Base-by-base conservation (phyloP, 1,284 basidiomycete genomes). In the Cutaneotrichosporon mucoides region DNA sequence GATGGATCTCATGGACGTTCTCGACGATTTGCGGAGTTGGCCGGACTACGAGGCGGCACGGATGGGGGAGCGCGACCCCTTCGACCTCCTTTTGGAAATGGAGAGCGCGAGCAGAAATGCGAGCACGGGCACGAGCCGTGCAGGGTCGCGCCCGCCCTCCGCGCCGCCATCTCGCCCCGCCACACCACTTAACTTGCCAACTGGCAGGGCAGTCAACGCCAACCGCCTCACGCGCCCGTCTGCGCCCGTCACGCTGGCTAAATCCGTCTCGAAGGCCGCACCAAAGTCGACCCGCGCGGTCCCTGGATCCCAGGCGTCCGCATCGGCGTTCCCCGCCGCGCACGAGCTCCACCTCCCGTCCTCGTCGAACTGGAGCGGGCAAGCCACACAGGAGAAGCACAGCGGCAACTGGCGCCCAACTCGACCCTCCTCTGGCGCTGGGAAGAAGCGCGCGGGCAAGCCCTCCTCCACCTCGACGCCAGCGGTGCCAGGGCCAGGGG, bases 1-100 rank as follows among this genome's bases (percentile, higher is more conserved):
- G 0, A 72, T 78, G 64, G 73, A 77, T 53, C 69, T 78, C 16
- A 70, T 73, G 66, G 71, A 72, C 45, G 54, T 74, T 4, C 49
- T 78, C 38, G 60, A 48, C 33, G 74, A 75, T 48, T 67, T 76
- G 38, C 68, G 62, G 9, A 55, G 63, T 43, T 76, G 73, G 69
- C 69, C 70, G 7, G 66, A 75, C 50, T 69, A 66, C 15, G 66
- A 71, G 35, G 65, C 62, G 9, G 60, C 65, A 1, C 55, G 60
- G 15, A 48, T 60, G n/a, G 34, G 15, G 6, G 61, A 62, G 37
- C 47, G 50, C 7, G 58, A 57, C 33, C 56, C 57, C 6, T 59
- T 58, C 43, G 36, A 45, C 24, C 24, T 24, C 24, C 24, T 24
- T 24, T 24, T 24, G 24, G 24, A 24, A 24, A 24, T 24, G 24